A percentile compares a stretch with the other conserved stretches of the same genome.
Evolutionary conservation across 176 grass and related monocot species (phyloP).

Genomic region (Pontederia paniculata): DNA sequence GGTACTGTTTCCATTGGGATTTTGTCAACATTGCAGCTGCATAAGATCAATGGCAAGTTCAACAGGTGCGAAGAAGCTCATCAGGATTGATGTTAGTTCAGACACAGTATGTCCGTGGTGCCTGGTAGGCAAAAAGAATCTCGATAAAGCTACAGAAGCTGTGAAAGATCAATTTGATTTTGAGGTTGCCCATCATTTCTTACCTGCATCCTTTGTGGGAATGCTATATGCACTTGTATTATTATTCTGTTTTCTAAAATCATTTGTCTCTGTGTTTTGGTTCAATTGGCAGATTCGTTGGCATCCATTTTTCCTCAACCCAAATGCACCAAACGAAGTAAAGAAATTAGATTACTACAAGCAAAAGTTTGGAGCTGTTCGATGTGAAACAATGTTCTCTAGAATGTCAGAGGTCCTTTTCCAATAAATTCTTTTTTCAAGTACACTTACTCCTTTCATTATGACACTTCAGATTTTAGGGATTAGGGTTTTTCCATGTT

Average conservation of each 20-base stretch:
- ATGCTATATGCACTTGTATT: slow-evolving; percentile 1
- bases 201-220: background rate
- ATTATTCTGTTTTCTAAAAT: background rate
- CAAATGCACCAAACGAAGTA: slow-evolving; percentile 68
- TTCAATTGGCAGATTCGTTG: slow-evolving; percentile 50
- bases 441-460: slow-evolving; percentile 1
- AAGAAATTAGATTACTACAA: slow-evolving; percentile 61
- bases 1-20: background rate
- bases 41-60: slow-evolving; percentile 52
- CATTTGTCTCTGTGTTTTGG: background rate
- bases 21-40: slow-evolving; percentile 24
- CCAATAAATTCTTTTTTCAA: background rate
- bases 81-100: slow-evolving; percentile 74
- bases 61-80: slow-evolving; percentile 40
- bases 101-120: slow-evolving; percentile 99
- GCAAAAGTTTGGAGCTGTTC: slow-evolving; percentile 53
- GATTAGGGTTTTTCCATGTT: background rate
- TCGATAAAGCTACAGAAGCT: slow-evolving; percentile 73
- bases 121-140: slow-evolving; percentile 82
- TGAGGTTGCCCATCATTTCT: slow-evolving; percentile 32
- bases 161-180: slow-evolving; percentile 69
- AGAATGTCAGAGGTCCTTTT: slow-evolving; percentile 55
- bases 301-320: slow-evolving; percentile 87
- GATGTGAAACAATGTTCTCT: slow-evolving; percentile 53
- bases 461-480: too few relatives aligned